phyloP scores from a whole-genome alignment of 768 basidiomycete genomes.

The Fomitopsis pulvina region DNA sequence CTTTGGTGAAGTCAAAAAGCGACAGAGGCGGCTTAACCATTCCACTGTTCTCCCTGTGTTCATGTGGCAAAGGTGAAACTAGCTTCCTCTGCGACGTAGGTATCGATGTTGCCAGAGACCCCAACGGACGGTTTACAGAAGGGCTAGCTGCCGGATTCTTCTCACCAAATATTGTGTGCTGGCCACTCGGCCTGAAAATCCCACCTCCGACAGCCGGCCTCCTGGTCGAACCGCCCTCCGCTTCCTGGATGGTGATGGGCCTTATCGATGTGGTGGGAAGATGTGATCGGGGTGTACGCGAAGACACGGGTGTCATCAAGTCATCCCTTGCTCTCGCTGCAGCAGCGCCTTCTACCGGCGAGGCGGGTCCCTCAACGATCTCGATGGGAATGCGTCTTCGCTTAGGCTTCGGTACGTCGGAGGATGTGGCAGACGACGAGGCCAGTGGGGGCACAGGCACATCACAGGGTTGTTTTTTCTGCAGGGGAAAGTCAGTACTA shows the following conservation, averaged over 20 bases:
- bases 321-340: constrained; percentile 11
- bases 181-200: constrained; percentile 62
- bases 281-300: too few species aligned
- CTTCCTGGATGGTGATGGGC: constrained; percentile 46
- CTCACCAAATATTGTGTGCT: constrained; percentile 47
- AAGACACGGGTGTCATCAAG: constrained; percentile 34
- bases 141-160: not conserved
- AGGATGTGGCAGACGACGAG: constrained; percentile 6
- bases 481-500: not conserved
- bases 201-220: constrained; percentile 54
- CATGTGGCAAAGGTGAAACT: constrained; percentile 3
- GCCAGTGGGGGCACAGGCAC: constrained; percentile 4
- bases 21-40: constrained; percentile 30
- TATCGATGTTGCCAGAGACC: not conserved
- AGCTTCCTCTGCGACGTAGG: not conserved
- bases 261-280: constrained; percentile 16
- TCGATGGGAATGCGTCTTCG: constrained; percentile 60
- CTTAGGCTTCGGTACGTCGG: constrained; percentile 22
- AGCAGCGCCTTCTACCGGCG: constrained; percentile 9
- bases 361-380: constrained; percentile 38
- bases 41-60: constrained; percentile 1
- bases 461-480: constrained; percentile 24
- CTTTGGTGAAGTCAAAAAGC: constrained; percentile 56
- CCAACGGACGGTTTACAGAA: not conserved
- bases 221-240: constrained; percentile 38